These are phyloP conservation scores for Paratrypanosoma confusum DNA, from an alignment of 208 protist species.

Conservation along the genomic window DNA sequence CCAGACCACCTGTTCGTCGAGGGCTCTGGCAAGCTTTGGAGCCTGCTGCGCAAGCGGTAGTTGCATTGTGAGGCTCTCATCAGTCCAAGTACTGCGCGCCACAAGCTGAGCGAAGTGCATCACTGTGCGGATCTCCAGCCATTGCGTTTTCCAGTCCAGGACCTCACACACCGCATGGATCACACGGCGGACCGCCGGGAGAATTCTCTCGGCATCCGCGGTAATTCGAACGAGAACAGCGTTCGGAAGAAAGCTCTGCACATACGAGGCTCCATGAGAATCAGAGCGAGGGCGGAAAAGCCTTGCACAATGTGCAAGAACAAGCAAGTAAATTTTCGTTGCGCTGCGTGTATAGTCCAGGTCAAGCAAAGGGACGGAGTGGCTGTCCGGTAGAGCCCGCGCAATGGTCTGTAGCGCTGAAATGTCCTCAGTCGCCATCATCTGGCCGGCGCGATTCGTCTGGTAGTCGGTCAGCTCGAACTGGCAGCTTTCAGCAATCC, in stretches of 20 bases:
- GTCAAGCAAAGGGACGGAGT: slow-evolving; percentile 48
- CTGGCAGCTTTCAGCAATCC: no score
- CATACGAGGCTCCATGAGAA: neutral
- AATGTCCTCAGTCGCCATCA: slow-evolving; percentile 39
- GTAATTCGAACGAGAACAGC: no score
- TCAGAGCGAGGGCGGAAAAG: slow-evolving; percentile 20
- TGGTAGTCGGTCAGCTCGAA: no score
- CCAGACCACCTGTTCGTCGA: no score
- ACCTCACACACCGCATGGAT: slow-evolving; percentile 40
- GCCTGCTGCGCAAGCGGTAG: slow-evolving; percentile 24
- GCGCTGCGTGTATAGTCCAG: slow-evolving; percentile 38
- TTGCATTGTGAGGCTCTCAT: slow-evolving; percentile 29
- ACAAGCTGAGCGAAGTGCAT: slow-evolving; percentile 54
- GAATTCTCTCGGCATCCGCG: slow-evolving; percentile 13
- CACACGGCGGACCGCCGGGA: slow-evolving; percentile 42
- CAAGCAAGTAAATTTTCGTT: slow-evolving; percentile 61
- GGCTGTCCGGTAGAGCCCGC: slow-evolving; percentile 34
- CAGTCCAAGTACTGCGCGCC: slow-evolving; percentile 46
- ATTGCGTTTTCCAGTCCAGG: slow-evolving; percentile 23
- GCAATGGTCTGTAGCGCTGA: slow-evolving; percentile 55
- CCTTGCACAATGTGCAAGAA: slow-evolving; percentile 60
- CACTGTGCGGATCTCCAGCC: slow-evolving; percentile 22
- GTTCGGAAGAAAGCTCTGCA: no score
- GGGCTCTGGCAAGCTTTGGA: no score
- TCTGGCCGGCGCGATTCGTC: slow-evolving; percentile 43